Evolutionary conservation across 2,329 filamentous ascomycete species (phyloP).

Genomic region (Fusarium sp.): DNA sequence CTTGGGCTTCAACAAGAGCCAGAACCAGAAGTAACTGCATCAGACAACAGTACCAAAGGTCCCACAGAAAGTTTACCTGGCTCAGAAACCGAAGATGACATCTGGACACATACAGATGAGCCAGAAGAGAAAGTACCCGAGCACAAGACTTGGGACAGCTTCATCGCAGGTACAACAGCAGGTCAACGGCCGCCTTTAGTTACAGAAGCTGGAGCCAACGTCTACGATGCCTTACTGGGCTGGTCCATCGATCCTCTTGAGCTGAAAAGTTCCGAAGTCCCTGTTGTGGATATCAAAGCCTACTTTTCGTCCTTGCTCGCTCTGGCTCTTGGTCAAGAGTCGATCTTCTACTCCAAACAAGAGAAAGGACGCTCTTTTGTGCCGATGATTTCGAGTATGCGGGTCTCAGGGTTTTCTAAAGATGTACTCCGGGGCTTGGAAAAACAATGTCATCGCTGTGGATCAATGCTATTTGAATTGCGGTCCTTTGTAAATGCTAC

Average conservation of each 20-base stretch:
- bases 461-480: constrained; percentile 61
- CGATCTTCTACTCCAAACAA: constrained; percentile 76
- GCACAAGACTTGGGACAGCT: constrained; percentile 78
- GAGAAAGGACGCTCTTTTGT: constrained; percentile 64
- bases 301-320: constrained; percentile 72
- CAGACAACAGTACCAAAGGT: constrained; percentile 9
- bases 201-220: constrained; percentile 74
- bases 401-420: constrained; percentile 69
- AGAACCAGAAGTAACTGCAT: constrained; percentile 19
- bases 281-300: constrained; percentile 60
- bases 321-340: constrained; percentile 77
- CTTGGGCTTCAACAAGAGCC: constrained; percentile 21
- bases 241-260: constrained; percentile 56
- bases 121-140: constrained; percentile 50
- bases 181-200: constrained; percentile 66
- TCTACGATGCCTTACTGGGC: constrained; percentile 73
- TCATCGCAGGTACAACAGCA: constrained; percentile 58
- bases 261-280: constrained; percentile 54
- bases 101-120: constrained; percentile 62
- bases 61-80: constrained; percentile 14
- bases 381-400: constrained; percentile 59
- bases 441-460: constrained; percentile 60
- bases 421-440: constrained; percentile 62
- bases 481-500: constrained; percentile 60
- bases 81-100: constrained; percentile 37